Base-by-base conservation (phyloP, 2,329 filamentous ascomycete genomes). In the Mollisia scopiformis region DNA sequence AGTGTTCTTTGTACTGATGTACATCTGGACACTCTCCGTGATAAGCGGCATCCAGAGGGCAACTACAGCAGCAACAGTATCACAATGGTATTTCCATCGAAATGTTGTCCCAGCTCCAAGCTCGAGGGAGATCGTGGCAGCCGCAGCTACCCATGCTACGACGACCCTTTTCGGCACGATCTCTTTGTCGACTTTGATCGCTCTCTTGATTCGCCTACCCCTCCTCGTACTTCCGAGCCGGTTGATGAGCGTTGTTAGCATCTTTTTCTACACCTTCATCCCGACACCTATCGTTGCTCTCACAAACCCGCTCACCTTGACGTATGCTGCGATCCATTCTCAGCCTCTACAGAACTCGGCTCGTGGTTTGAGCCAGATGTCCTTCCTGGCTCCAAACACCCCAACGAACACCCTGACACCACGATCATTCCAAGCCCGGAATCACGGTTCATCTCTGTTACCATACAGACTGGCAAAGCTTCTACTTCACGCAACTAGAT, bases 41-140 rank as follows among this genome's bases (percentile, higher is more conserved):
- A 88, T 96, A 73, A 89, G 92, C 59, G 93, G 92, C 19, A 85
- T 98, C 23, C 94, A 99, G 75, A 88, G 95, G 61, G 89, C 92
- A 23, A 95, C 93, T 16, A 97, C 94, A 14, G 94, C 93, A 25
- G 95, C 95, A 11, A 97, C 94, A 0, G 94, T 98, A 25, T 96
- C 92, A 41, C 95, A 99, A 76, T 99, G 95, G 95, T 99, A 99
- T 77, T 99, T 98, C 76, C 94, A 98, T 76, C 92, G 95, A 64
- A 90, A 96, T 69, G 87, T 88, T 4, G 84, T 88, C 11, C 92
- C 94, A 5, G 82, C 89, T 8, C 88, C 93, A 2, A 88, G 91
- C 0, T 93, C 92, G 1, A 82, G 84, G 59, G 89, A 93, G 58
- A 89, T 98, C 51, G 92, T 98, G 27, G 82, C 86, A 63, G 94